Evolutionary conservation across 2,329 filamentous ascomycete species (phyloP), one percentile per base, ranked within the genome.

Genomic region (Helotiales sp.): DNA sequence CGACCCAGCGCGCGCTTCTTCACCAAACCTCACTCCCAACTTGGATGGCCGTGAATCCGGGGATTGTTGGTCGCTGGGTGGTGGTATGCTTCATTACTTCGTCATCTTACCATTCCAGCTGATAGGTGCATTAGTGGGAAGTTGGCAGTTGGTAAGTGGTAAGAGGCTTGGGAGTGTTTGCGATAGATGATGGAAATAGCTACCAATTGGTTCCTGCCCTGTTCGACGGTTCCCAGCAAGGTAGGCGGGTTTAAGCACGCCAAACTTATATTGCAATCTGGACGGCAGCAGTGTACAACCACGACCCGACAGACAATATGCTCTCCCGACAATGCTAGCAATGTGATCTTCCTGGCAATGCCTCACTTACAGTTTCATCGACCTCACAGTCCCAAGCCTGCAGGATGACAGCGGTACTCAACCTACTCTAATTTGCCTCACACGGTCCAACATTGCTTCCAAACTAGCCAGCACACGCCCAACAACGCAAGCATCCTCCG

Each of bases 81-180:
- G 9, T 10, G 5, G 9, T 12, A 44, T 25, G 40, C 40, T 5
- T 44, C 38, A n/a, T n/a, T n/a, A n/a, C n/a, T n/a, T n/a, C n/a
- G n/a, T n/a, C n/a, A n/a, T 22, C 17, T 25, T 25, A 7, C 24
- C 9, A 36, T 36, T 34, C 25, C 36, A 17, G 22, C 22, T 48
- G 40, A 49, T 42, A 48, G 55, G 24, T 17, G 54, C 46, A 54
- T 54, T 54, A 54, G 51, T 54, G 51, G 50, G 24, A 42, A 40
- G 30, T 8, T 47, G 25, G n/a, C n/a, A 47, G 24, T 2, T 15
- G 38, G 15, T 38, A 13, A n/a, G 34, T 38, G 7, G 34, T 38
- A 4, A 8, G 13, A 17, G 8, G 34, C 34, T 10, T n/a, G n/a
- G n/a, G n/a, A n/a, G n/a, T 42, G 38, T 44, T 44, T 44, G 40